Base-by-base conservation (phyloP, 371 early-diverging fungal species). In the Syncephalastrum sp. region DNA sequence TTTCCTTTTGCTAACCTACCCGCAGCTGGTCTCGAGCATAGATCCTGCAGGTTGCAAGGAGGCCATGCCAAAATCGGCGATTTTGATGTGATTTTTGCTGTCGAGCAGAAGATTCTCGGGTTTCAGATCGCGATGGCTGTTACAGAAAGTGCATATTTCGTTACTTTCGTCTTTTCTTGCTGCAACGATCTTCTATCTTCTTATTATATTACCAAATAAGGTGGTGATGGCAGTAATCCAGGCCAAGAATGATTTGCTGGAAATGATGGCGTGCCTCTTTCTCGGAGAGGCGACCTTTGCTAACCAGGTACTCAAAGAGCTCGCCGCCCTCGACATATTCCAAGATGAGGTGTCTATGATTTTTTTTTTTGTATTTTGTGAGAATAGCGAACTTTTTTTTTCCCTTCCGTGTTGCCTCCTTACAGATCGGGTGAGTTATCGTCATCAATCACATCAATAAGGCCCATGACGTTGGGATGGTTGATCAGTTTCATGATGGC, bases 51-150 rank as follows among this genome's bases (percentile, higher is more conserved):
- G 86, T 64, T 91, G 91, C 53, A 91, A 63, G 15, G 85, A 86
- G 0, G 92, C 92, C 91, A 92, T 90, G 42, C 92, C 91, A 64
- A 91, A 92, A 69, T 92, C 91, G 19, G 91, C 93, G 68, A 90
- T 86, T 60, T 92, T 93, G 64, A 94, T 87, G 49, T 84, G 87
- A 51, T 77, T 82, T 38, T 84, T 84, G 47, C 82, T 75, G 69
- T 96, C 95, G 23, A 99, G 75, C 59, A 99, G 80, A 42, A 99
- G 76, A 63, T 99, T 99, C 57, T 89, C 90, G 72, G 97, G 96
- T 65, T 99, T 99, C 25, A 99, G 75, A 73, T 99, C 99, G 54
- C 99, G 87, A 72, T 99, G 98, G 56, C 95, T 92, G 63, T 53
- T 13, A 5, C 2, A 33, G 8, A 33, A 33, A 33, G 38, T 33